A percentile compares a stretch with the other conserved stretches of the same genome.
phyloP scores from a whole-genome alignment of 306 rosid genomes.

The Psophocarpus tetragonolobus region DNA sequence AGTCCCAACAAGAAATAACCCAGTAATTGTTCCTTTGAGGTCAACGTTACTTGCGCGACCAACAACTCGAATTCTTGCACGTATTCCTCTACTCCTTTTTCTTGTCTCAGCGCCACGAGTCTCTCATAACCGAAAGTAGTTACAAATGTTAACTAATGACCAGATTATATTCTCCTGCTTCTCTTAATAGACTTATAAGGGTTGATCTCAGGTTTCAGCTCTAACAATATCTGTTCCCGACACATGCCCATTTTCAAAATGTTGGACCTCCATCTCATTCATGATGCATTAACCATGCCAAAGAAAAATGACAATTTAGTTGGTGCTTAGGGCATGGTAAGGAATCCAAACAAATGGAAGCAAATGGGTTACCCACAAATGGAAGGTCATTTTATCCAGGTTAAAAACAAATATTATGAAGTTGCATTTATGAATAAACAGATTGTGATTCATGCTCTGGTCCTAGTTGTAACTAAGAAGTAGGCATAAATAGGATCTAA shows the following conservation, averaged over 20 bases:
- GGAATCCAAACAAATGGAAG: neutral
- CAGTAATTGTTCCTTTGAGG: too few species aligned
- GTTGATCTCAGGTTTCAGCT: too few species aligned
- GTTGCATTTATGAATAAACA: constrained; percentile 18
- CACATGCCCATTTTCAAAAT: constrained; percentile 15
- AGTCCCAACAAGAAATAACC: too few species aligned
- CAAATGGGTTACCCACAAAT: neutral
- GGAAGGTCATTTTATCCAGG: neutral
- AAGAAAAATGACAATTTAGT: neutral
- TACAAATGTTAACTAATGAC: too few species aligned
- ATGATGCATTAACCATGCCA: neutral
- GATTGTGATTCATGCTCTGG: neutral
- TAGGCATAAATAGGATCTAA: constrained; percentile 13
- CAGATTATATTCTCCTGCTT: too few species aligned
- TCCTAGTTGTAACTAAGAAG: neutral
- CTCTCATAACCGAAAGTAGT: too few species aligned
- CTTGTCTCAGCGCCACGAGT: too few species aligned
- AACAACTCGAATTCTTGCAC: too few species aligned
- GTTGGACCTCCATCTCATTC: neutral
- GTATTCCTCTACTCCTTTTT: too few species aligned
- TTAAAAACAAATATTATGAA: constrained; percentile 6
- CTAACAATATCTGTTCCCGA: neutral
- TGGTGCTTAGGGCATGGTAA: neutral
- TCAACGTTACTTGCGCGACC: too few species aligned
- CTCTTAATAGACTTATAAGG: too few species aligned